Conservation (phyloP, 2,329 filamentous ascomycete genomes). For the Thelonectria discophora region DNA sequence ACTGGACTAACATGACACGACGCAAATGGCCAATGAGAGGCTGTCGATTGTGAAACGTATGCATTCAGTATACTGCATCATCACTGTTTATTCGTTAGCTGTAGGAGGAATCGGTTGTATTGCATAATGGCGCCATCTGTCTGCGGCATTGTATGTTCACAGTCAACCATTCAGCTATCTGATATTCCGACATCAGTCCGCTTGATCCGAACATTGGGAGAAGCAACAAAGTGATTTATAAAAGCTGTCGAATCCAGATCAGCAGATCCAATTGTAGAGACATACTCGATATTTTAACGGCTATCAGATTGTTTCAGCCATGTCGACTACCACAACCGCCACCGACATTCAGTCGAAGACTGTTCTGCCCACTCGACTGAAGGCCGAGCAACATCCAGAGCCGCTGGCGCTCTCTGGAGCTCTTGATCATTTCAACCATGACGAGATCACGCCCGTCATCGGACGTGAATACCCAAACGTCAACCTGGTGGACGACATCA, state of each 20-base stretch:
- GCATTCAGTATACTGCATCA: background rate
- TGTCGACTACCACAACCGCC: background rate
- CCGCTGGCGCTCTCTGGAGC: background rate
- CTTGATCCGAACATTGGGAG: background rate
- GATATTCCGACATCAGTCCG: background rate
- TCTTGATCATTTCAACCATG: constrained; percentile 41
- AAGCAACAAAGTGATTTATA: background rate
- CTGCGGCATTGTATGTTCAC: background rate
- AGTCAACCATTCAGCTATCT: background rate
- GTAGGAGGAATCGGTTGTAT: background rate
- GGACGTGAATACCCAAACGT: constrained; percentile 62
- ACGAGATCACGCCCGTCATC: constrained; percentile 56
- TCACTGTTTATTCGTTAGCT: background rate
- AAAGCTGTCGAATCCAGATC: background rate
- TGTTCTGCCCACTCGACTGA: background rate
- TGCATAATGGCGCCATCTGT: background rate
- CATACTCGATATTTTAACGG: background rate
- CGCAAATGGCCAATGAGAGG: background rate
- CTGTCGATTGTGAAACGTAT: background rate
- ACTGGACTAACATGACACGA: background rate
- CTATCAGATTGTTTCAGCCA: background rate
- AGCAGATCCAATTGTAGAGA: background rate
- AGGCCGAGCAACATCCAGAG: background rate
- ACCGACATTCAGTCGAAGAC: background rate
- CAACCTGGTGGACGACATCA: constrained; percentile 57